Evolutionary conservation across 345 rosid genomes (phyloP), one percentile per base, ranked within the genome.

Genomic region (Brassica rapa): DNA sequence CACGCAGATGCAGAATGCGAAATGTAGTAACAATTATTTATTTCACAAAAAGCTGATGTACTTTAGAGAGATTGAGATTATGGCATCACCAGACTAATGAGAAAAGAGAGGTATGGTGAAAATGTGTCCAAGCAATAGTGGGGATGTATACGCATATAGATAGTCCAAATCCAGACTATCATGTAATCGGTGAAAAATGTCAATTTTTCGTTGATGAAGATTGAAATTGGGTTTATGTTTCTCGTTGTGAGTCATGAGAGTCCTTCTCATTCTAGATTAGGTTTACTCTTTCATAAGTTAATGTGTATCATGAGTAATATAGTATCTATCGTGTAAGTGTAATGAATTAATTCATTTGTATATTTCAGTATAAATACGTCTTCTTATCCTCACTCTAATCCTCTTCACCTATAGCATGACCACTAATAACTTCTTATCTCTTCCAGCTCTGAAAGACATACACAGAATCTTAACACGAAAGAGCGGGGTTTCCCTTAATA

Each of bases 111-210:
- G 77, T 78, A 67, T 78, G 82, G 82, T 61, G 77, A 72, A 72
- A 78, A 10, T 60, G 77, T 78, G 82, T 78, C 77, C 53, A 72
- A 67, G 82, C 68, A 66, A 72, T 59, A 11, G 77, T 78, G 77
- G 55, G 77, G 77, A 72, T 55, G 19, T 6, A 19, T 19, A 12
- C 27, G 30, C 30, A 71, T 14, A 64, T 39, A 77, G 21, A 19
- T 8, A 71, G 72, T 72, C 77, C 77, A 78, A 78, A 78, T 72
- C 68, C 41, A 51, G 73, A 27, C 30, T 27, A 27, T 27, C 30
- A 27, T 27, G 30, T 27, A 27, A 27, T 27, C 30, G 30, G 30
- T 27, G 21, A 19, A 19, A 19, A 19, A 19, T 19, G 21, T 19
- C 21, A 19, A 19, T 19, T 19, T 19, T 19, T 19, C 21, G 21